Evolutionary conservation across 2,329 filamentous ascomycete genomes (phyloP), one percentile per base, ranked within the genome.

Genomic region (Trichophyton simii): DNA sequence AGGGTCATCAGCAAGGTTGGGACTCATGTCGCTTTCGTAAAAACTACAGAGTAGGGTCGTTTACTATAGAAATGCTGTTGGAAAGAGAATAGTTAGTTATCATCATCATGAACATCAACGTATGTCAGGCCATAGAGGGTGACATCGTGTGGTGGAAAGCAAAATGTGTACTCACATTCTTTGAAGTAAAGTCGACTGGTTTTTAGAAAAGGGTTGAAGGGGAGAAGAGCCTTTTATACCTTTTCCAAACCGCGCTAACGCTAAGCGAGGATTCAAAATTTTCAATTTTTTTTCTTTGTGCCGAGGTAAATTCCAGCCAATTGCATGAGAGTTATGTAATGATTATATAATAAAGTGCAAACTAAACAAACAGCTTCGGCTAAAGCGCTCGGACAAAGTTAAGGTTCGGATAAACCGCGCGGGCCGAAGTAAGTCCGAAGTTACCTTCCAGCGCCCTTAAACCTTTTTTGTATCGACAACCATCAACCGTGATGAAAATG

Each of bases 1-100:
- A 71, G 66, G 78, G 76, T 95, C 89, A 94, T 95, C 89, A 89
- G 88, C 88, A 89, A 90, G 89, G 88, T 86, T 92, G 84, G 85
- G 83, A 80, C 52, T 48, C 90, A 87, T 92, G 87, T 90, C 84
- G 88, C 91, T 95, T 82, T 82, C 87, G 83, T 91, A 83, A 84
- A 85, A 84, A 92, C 87, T 85, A 89, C 87, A 94, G 88, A 89
- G 85, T 82, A 82, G 83, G 87, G 72, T 91, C 85, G 85, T 89
- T 82, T 86, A 91, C 90, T 96, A 91, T 91, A 95, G 88, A 95
- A 95, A 89, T 89, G 89, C 75, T 77, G 71, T 71, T 61, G 63
- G 48, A 60, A 44, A 36, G 48, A 58, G n/a, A 63, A 61, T 25
- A 28, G 59, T 66, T 61, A 66, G 63, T 62, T 9, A 28, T 28